Base-by-base conservation (phyloP, 306 rosid species). In the Coriaria nepalensis region DNA sequence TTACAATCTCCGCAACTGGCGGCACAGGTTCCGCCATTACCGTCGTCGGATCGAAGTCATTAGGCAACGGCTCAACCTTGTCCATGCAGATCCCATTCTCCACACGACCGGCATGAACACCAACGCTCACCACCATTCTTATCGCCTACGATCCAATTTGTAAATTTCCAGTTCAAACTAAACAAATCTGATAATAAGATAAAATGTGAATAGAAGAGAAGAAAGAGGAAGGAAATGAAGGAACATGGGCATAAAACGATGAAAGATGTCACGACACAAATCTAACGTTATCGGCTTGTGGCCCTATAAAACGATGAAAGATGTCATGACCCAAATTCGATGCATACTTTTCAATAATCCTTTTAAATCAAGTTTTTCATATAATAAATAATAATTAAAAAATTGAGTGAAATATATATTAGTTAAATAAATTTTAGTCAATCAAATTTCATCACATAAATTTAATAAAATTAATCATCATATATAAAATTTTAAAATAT, bases 21-120 rank as follows among this genome's bases (percentile, higher is more conserved):
- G 75, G 78, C 49, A 71, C 35, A 43, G 78, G 67, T 43, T 76
- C 78, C 10, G 68, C 42, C 46, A 69, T 56, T 10, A 71, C 59
- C 12, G 59, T 45, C 20, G 29, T 49, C 38, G 64, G 67, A 58
- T 59, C 78, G 50, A 67, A 71, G 9, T 60, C 47, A n/a, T 37
- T 62, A 9, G 33, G 14, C 44, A 47, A 35, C 37, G 64, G 38
- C 49, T 67, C 60, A 13, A 45, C 61, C 49, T 14, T 20, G 35
- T 9, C 52, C 2, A 7, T 44, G 29, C 29, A 20, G 4, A 6
- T 13, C 5, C 60, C 73, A 9, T 55, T 67, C 8, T 29, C 43
- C 29, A 20, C 29, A 20, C 3, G 13, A 12, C 40, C 9, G 47
- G 66, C 47, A 50, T 34, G 47, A 33, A 43, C 8, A 15, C 41